phyloP scores from a whole-genome alignment of 306 rosid genomes.

The Cucurbita ficifolia region DNA sequence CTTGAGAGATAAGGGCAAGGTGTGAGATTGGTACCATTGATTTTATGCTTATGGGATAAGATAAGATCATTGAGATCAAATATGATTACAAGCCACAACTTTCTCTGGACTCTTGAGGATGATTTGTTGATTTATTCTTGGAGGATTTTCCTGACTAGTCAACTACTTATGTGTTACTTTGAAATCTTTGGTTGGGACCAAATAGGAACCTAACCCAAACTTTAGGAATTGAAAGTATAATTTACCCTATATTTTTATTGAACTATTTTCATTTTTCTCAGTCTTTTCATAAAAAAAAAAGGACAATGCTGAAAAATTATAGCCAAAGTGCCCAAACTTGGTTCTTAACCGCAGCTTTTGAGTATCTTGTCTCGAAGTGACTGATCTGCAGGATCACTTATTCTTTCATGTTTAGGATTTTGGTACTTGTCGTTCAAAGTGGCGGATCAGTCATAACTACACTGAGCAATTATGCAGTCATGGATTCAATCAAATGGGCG shows the following conservation, averaged over 20 bases:
- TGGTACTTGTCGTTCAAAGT: neutral
- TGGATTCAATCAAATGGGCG: neutral
- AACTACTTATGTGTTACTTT: too few species aligned
- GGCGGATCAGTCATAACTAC: neutral
- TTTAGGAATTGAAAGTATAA: too few species aligned
- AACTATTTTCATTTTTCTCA: neutral
- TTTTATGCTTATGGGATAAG: too few species aligned
- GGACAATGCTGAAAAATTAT: neutral
- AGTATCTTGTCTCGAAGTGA: neutral
- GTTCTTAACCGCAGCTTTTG: neutral
- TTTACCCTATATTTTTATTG: neutral
- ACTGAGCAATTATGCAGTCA: neutral
- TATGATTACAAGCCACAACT: too few species aligned
- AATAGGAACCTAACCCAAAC: too few species aligned
- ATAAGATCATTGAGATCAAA: too few species aligned
- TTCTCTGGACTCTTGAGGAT: too few species aligned
- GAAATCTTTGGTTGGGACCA: too few species aligned
- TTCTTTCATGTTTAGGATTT: neutral
- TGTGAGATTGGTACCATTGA: neutral
- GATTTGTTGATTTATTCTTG: too few species aligned
- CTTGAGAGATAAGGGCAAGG: neutral
- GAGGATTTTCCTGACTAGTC: too few species aligned
- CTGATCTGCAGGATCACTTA: neutral
- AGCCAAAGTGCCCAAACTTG: neutral
- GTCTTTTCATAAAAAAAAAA: neutral